Evolutionary conservation across 2,329 filamentous ascomycete genomes (phyloP).

Genomic region (Paecilomyces formosus): DNA sequence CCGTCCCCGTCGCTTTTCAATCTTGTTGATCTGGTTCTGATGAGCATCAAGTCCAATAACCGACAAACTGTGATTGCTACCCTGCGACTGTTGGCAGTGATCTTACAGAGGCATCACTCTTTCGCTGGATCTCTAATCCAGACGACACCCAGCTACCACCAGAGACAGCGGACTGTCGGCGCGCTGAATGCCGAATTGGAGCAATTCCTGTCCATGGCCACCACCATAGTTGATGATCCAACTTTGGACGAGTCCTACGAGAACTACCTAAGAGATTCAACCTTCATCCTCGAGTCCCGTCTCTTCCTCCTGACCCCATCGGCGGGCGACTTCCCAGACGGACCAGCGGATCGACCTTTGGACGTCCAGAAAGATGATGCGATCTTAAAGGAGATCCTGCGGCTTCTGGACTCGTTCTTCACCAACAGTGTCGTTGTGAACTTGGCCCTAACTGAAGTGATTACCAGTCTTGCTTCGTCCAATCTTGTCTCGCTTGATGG

Average conservation of each 20-base stretch:
- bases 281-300: constrained; percentile 41
- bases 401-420: constrained; percentile 70
- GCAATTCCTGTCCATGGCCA: constrained; percentile 29
- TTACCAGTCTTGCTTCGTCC: constrained; percentile 77
- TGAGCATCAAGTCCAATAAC: constrained; percentile 76
- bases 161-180: constrained; percentile 26
- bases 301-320: constrained; percentile 22
- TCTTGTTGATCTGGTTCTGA: constrained; percentile 79
- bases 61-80: constrained; percentile 86
- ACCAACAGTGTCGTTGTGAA: constrained; percentile 89
- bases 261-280: constrained; percentile 42
- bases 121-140: constrained; percentile 66
- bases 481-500: constrained; percentile 78
- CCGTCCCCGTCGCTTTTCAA: constrained; percentile 87
- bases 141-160: constrained; percentile 37
- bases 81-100: constrained; percentile 75
- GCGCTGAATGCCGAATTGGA: constrained; percentile 34
- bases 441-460: constrained; percentile 72
- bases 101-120: constrained; percentile 78
- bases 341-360: constrained; percentile 55
- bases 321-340: constrained; percentile 23
- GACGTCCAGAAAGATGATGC: constrained; percentile 59
- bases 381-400: constrained; percentile 45
- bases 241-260: constrained; percentile 36
- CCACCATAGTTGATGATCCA: constrained; percentile 28